Evolutionary conservation across 2,329 filamentous ascomycete genomes (phyloP), one percentile per base, ranked within the genome.

Genomic region (Botryosphaeria agaves): DNA sequence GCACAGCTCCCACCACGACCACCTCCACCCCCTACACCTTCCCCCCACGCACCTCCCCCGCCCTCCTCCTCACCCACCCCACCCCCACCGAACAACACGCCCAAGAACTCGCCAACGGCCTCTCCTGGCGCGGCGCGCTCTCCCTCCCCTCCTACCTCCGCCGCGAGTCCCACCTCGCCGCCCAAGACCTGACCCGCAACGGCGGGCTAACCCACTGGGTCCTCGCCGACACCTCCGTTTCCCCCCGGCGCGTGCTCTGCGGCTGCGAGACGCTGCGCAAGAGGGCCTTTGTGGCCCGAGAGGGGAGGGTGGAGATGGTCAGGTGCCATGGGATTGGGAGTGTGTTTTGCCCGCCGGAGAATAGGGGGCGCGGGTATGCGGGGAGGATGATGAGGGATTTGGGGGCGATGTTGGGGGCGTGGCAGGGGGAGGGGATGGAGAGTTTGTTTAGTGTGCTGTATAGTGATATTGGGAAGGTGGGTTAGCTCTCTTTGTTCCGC

Each of bases 381-480:
- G 68, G 66, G 33, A 64, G 76, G 32, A 85, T 89, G 75, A 67
- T 85, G 50, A 51, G 52, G 25, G 72, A 85, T 37, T 47, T 91
- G 30, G 72, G 67, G 9, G 51, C 57, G 31, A 56, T 51, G 36
- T 45, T 75, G 27, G 58, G 63, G 38, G 57, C 46, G 2, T 71
- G 64, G 62, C 61, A 70, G 38, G 50, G 55, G 34, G 46, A 53
- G 14, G 52, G 47, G 14, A 46, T 49, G 40, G 50, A 46, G 47
- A 62, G 49, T 38, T 52, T 70, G 9, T 89, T 87, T 51, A 85
- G 80, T 1, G 68, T 91, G 5, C 62, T 94, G 6, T 93, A 75
- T 53, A 92, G 83, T 6, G 83, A 92, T 46, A 84, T 91, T 43
- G 83, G 85, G 14, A 78, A 82, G 38, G 37, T 45, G 34, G 28